Evolutionary conservation across 441 rosid genomes (phyloP).

Genomic region (Theobroma grandiflorum): DNA sequence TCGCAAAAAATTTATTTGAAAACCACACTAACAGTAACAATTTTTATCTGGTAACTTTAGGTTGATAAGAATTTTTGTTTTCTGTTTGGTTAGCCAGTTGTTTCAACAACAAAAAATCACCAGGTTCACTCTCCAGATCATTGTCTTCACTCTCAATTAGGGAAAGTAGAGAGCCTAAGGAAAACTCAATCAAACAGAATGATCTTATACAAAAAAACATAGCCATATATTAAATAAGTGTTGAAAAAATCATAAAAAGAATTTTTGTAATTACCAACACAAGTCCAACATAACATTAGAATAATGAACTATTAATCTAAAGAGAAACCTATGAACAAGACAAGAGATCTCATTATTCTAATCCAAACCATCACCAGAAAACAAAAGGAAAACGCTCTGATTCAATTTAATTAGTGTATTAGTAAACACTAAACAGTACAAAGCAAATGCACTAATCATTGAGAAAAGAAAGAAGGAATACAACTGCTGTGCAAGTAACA

Average conservation of each 20-base stretch:
- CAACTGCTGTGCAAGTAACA: background rate
- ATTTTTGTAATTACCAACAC: background rate
- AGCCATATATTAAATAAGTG: background rate
- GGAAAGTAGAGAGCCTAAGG: background rate
- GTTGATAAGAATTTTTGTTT: background rate
- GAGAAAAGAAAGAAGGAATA: background rate
- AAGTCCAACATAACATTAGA: background rate
- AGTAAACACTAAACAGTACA: background rate
- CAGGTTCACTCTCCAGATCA: background rate
- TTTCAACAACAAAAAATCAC: background rate
- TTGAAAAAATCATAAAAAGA: background rate
- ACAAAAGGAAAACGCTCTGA: background rate
- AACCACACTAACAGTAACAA: background rate
- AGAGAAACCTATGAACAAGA: slow-evolving; percentile 9
- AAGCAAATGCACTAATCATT: background rate
- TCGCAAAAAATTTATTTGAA: background rate
- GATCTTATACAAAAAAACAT: background rate
- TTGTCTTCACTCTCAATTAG: background rate
- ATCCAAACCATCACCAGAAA: background rate
- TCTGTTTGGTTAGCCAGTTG: background rate
- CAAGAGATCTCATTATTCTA: slow-evolving; percentile 8
- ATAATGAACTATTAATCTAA: background rate
- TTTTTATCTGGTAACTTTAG: too few species aligned
- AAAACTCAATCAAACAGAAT: background rate
- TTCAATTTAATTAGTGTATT: background rate